These are phyloP conservation scores for Cladophialophora exuberans DNA, from an alignment of 2,329 filamentous ascomycete species.

Conservation along the genomic window DNA sequence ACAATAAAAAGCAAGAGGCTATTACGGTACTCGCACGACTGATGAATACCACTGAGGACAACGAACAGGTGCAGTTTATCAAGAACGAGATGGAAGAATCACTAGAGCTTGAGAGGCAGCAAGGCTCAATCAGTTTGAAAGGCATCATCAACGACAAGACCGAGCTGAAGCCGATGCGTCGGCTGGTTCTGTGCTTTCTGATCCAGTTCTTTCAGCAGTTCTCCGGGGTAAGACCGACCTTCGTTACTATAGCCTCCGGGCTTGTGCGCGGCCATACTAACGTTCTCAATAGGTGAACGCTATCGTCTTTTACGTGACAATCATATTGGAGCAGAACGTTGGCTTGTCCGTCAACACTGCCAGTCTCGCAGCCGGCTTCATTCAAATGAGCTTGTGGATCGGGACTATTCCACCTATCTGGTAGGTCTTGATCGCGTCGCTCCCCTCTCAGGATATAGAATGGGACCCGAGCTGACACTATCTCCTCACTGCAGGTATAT, in stretches of 20 bases:
- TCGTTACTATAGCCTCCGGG: too few species aligned
- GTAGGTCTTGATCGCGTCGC: neutral
- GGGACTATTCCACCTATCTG: constrained; percentile 13
- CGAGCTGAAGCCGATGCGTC: constrained; percentile 34
- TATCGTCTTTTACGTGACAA: constrained; percentile 9
- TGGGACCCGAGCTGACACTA: constrained; percentile 2
- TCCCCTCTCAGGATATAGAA: too few species aligned
- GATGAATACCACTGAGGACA: constrained; percentile 38
- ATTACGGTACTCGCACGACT: constrained; percentile 42
- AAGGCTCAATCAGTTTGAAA: constrained; percentile 57
- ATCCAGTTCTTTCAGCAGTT: constrained; percentile 54
- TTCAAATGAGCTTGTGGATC: constrained; percentile 18
- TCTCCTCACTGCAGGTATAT: constrained; percentile 3
- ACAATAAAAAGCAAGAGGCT: constrained; percentile 39
- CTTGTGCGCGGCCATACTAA: too few species aligned
- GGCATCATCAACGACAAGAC: constrained; percentile 16
- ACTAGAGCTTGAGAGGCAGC: constrained; percentile 61
- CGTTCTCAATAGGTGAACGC: constrained; percentile 3
- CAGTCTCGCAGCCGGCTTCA: constrained; percentile 60
- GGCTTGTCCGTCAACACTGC: constrained; percentile 59
- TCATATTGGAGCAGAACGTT: constrained; percentile 37
- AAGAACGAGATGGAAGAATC: constrained; percentile 48
- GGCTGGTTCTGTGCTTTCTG: constrained; percentile 48
- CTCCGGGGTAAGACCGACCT: too few species aligned
- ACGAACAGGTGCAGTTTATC: constrained; percentile 50